Percentiles rank a stretch among this genome's conserved stretches.
phyloP scores from a whole-genome alignment of 495 filamentous ascomycete genomes.

The Chaetomium cochliodes region DNA sequence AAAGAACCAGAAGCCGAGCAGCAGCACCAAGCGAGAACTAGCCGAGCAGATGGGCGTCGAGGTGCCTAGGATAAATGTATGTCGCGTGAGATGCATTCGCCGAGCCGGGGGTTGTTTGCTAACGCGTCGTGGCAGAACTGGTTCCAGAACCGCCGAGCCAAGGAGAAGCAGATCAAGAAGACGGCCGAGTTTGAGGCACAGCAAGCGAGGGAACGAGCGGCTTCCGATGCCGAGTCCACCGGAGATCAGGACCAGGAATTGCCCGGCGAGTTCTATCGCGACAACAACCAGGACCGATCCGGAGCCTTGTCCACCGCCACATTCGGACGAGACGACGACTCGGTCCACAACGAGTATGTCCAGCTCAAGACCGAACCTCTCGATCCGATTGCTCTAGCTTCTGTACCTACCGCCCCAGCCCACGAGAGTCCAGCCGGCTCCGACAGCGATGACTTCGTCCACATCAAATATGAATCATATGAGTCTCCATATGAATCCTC shows the following conservation, averaged over 20 bases:
- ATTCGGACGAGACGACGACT: conserved; percentile 32
- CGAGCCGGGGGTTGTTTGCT: conserved; percentile 23
- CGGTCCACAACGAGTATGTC: conserved; percentile 15
- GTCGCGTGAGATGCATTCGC: conserved; percentile 32
- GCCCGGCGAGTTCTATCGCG: conserved; percentile 33
- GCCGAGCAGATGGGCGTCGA: conserved; percentile 71
- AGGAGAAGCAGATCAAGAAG: conserved; percentile 74
- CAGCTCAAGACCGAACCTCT: conserved; percentile 16
- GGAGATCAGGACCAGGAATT: conserved; percentile 34
- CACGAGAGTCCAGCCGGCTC: conserved; percentile 24
- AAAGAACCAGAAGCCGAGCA: conserved; percentile 74
- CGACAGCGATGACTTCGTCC: conserved; percentile 25
- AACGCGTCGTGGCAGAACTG: conserved; percentile 63
- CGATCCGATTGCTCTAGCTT: background rate
- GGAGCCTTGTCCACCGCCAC: conserved; percentile 40
- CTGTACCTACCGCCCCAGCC: background rate
- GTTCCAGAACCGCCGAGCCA: conserved; percentile 87
- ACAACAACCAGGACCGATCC: conserved; percentile 35
- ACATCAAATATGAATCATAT: too few species aligned
- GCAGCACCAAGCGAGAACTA: conserved; percentile 69
- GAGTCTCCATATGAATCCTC: conserved; percentile 19
- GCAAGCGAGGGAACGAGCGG: conserved; percentile 53
- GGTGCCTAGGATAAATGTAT: conserved; percentile 71
- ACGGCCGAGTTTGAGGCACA: conserved; percentile 63
- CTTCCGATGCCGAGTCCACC: conserved; percentile 39